These are phyloP conservation scores for Conringia planisiliqua DNA, from an alignment of 345 rosid species.

Conservation along the genomic window DNA sequence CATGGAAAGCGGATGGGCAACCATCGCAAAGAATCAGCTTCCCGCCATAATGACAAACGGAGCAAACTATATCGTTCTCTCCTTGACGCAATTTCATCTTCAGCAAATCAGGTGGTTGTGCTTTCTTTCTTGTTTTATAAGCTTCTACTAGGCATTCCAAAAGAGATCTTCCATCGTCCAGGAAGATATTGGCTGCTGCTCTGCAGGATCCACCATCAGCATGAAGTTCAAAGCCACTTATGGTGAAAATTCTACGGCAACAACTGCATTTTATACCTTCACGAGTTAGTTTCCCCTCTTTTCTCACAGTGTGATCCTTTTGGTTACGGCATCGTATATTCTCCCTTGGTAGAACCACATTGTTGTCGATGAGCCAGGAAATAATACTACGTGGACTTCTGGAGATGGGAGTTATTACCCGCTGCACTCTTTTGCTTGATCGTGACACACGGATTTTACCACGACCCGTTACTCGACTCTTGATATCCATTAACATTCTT, in stretches of 20 bases:
- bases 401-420: conserved; percentile 33
- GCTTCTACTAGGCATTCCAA: conserved; percentile 54
- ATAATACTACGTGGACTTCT: conserved; percentile 51
- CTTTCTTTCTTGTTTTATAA: conserved; percentile 25
- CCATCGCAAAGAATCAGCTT: conserved; percentile 67
- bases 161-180: conserved; percentile 81
- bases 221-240: conserved; percentile 56
- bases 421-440: conserved; percentile 53
- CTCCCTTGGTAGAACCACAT: conserved; percentile 55
- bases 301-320: conserved; percentile 29
- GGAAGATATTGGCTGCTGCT: conserved; percentile 55
- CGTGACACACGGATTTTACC: conserved; percentile 32
- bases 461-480: conserved; percentile 20
- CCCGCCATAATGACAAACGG: conserved; percentile 82
- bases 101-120: conserved; percentile 26
- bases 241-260: conserved; percentile 47
- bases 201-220: conserved; percentile 37
- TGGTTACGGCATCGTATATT: conserved; percentile 42
- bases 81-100: conserved; percentile 32
- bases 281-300: conserved; percentile 57
- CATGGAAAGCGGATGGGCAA: conserved; percentile 88
- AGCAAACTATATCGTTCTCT: conserved; percentile 60
- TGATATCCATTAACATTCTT: conserved; percentile 8
- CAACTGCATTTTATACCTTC: conserved; percentile 72
- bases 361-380: conserved; percentile 72